A percentile compares a stretch with the other conserved stretches of the same genome.
Evolutionary conservation across 805 yeast species (phyloP).

Genomic region (Suhomyces emberorum): DNA sequence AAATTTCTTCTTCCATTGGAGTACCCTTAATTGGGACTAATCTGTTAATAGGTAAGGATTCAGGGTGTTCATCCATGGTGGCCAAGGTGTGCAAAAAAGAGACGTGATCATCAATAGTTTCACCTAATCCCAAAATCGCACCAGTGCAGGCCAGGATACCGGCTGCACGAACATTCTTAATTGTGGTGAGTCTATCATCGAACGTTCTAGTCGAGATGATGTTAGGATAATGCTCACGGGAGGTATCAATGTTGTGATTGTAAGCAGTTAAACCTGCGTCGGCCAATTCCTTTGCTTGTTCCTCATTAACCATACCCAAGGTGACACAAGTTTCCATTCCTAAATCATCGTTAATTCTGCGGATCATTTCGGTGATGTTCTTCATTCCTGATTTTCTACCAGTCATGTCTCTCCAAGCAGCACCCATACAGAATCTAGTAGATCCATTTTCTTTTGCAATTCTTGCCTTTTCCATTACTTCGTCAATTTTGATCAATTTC

Average conservation of each 20-base stretch:
- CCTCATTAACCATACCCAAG: slow-evolving; percentile 67
- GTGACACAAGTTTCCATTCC: slow-evolving; percentile 80
- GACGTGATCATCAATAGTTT: slow-evolving; percentile 66
- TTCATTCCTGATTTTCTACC: slow-evolving; percentile 69
- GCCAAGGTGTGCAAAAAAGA: slow-evolving; percentile 65
- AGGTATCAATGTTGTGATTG: slow-evolving; percentile 77
- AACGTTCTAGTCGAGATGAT: slow-evolving; percentile 67
- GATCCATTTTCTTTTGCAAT: slow-evolving; percentile 68
- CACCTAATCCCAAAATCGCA: slow-evolving; percentile 78
- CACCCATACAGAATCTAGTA: slow-evolving; percentile 81
- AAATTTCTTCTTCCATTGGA: slow-evolving; percentile 60
- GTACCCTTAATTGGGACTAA: slow-evolving; percentile 79
- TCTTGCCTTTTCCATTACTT: slow-evolving; percentile 61
- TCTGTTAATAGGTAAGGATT: slow-evolving; percentile 76
- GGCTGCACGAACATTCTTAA: slow-evolving; percentile 57
- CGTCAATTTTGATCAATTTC: slow-evolving; percentile 56
- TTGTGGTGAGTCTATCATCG: slow-evolving; percentile 69
- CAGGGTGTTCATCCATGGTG: slow-evolving; percentile 71
- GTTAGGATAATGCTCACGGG: slow-evolving; percentile 72
- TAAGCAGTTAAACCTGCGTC: slow-evolving; percentile 79
- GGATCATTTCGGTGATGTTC: slow-evolving; percentile 63
- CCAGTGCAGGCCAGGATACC: slow-evolving; percentile 75
- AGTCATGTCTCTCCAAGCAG: slow-evolving; percentile 85
- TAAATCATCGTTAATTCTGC: slow-evolving; percentile 53
- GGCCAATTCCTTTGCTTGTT: slow-evolving; percentile 58